phyloP scores from a whole-genome alignment of 148 eudicot genomes.

The Camellia sinensis region DNA sequence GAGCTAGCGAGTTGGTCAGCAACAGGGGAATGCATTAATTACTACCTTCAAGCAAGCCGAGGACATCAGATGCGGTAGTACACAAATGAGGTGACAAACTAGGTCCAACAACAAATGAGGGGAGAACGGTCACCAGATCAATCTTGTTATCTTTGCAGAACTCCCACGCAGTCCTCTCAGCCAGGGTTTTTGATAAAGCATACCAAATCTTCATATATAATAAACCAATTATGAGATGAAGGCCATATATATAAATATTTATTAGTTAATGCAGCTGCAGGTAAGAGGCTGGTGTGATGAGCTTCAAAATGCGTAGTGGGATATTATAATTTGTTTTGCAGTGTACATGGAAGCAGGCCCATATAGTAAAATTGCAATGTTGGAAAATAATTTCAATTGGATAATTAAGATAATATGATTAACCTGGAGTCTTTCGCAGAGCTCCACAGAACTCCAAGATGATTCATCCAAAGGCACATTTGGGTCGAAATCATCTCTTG shows the following conservation, averaged over 20 bases:
- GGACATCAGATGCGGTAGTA: conserved; percentile 77
- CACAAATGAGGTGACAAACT: conserved; percentile 64
- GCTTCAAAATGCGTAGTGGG: not conserved
- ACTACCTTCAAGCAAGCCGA: conserved; percentile 73
- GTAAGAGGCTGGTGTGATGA: no score
- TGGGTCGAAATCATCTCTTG: conserved; percentile 53
- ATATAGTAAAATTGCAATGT: not conserved
- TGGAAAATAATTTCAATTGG: not conserved
- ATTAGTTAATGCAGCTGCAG: no score
- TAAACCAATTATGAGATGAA: not conserved
- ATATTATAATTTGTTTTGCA: not conserved
- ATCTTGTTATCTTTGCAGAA: conserved; percentile 72
- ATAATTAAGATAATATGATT: not conserved
- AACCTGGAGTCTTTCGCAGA: conserved; percentile 68
- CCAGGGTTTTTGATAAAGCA: conserved; percentile 70
- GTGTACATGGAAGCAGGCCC: not conserved
- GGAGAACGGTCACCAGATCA: conserved; percentile 74
- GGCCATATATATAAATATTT: no score
- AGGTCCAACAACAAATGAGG: conserved; percentile 82
- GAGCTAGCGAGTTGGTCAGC: no score
- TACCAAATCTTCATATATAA: conserved; percentile 55
- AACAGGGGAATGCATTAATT: not conserved
- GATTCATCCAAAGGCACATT: conserved; percentile 68
- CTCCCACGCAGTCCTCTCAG: conserved; percentile 92
- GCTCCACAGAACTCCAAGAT: conserved; percentile 74